phyloP scores from a whole-genome alignment of 805 yeast genomes.

The Lipomyces orientalis region DNA sequence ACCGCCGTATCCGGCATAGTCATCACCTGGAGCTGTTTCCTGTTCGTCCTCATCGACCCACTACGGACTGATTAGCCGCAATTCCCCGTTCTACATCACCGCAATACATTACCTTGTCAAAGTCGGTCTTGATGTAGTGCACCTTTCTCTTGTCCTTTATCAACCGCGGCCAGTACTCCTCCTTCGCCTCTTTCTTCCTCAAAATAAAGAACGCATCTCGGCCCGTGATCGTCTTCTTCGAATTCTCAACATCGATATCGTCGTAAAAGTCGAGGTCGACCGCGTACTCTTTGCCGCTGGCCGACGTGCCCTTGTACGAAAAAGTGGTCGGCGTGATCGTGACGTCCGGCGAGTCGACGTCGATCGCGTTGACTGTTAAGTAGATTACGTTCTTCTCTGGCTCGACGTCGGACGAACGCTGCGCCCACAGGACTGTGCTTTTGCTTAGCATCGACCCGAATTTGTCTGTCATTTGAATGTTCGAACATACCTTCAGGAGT shows the following conservation, averaged over 20 bases:
- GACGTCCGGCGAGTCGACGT: constrained; percentile 66
- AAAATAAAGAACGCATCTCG: constrained; percentile 68
- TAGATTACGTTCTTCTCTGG: constrained; percentile 74
- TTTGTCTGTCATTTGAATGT: not conserved
- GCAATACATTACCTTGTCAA: constrained; percentile 57
- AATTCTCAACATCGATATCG: constrained; percentile 68
- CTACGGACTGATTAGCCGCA: constrained; percentile 40
- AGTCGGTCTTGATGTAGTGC: constrained; percentile 88
- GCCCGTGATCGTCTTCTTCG: constrained; percentile 65
- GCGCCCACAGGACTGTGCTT: constrained; percentile 86
- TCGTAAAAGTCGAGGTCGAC: constrained; percentile 76
- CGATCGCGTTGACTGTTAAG: constrained; percentile 75
- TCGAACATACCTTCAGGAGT: constrained; percentile 19
- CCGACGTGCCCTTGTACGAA: constrained; percentile 59
- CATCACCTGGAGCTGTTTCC: constrained; percentile 65
- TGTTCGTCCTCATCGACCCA: constrained; percentile 99
- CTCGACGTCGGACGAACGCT: constrained; percentile 81
- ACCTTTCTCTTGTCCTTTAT: constrained; percentile 82
- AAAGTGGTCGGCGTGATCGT: constrained; percentile 63
- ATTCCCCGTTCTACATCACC: not conserved
- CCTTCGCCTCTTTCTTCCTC: constrained; percentile 68
- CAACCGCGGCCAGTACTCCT: constrained; percentile 94
- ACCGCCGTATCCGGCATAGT: constrained; percentile 44
- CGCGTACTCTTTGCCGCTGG: constrained; percentile 56
- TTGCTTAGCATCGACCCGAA: not conserved